Conservation (phyloP, 768 basidiomycete species). For the Sarcomyxa edulis region DNA sequence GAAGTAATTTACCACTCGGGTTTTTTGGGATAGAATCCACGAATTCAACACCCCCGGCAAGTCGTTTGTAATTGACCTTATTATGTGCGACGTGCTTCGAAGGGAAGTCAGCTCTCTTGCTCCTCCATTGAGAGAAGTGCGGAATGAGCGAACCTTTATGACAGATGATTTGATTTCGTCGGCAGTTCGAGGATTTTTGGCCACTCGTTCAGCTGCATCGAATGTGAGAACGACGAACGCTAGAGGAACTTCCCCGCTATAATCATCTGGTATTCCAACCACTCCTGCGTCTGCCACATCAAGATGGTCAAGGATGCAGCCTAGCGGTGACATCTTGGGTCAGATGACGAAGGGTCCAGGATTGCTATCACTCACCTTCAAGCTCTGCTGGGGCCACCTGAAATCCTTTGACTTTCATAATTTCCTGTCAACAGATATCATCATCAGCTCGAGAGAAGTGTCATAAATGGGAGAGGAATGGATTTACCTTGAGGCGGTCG, state of each 20-base stretch:
- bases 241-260: conserved; percentile 46
- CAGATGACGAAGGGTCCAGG: too few species aligned
- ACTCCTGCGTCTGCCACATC: conserved; percentile 38
- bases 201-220: conserved; percentile 20
- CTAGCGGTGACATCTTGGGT: too few species aligned
- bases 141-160: conserved; percentile 4
- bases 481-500: conserved; percentile 42
- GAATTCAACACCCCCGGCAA: conserved; percentile 56
- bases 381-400: conserved; percentile 31
- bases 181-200: neutral
- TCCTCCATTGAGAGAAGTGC: neutral
- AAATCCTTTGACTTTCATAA: conserved; percentile 19
- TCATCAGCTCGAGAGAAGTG: neutral
- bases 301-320: conserved; percentile 34
- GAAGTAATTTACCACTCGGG: conserved; percentile 55
- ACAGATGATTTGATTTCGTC: conserved; percentile 7
- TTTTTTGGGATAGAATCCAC: conserved; percentile 53
- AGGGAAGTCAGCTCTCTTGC: neutral
- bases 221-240: conserved; percentile 41
- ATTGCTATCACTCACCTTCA: too few species aligned
- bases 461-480: conserved; percentile 1
- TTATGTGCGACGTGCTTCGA: conserved; percentile 47
- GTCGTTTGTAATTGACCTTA: conserved; percentile 53
- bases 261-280: conserved; percentile 45
- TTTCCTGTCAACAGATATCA: conserved; percentile 4